Base-by-base conservation (phyloP, 2,329 filamentous ascomycete genomes). In the Monilinia fructigena region DNA sequence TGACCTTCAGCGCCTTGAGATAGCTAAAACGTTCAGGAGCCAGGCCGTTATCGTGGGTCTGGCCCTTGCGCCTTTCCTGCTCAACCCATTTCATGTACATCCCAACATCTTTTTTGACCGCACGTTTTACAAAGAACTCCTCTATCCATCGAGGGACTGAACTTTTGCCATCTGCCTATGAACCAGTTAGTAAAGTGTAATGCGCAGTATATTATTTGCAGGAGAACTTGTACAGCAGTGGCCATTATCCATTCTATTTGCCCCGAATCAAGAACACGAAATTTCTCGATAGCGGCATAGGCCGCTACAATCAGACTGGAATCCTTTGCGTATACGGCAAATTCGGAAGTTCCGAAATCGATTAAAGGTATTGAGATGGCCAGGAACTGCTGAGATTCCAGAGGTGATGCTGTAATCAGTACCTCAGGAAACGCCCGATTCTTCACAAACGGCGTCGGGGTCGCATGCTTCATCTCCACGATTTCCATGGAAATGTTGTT, bases 191-290 rank as follows among this genome's bases (percentile, higher is more conserved):
- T 28, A 50, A 38, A 38, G 11, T 20, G 14, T 50, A 40, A 20
- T 50, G 20, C n/a, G 26, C 58, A 38, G 4, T 20, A 55, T 38
- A 38, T 14, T 26, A 18, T 50, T 20, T 38, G 28, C n/a, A 23
- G 45, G 45, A 50, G 28, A 14, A 26, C 31, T 60, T 45, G 3
- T 60, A 87, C 89, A 14, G 87, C 84, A 12, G 90, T 93, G 11
- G 86, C 89, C 89, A 94, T 93, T 67, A 89, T 80, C 91, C 91
- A 95, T 76, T 89, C 87, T 56, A 91, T 81, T 23, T 78, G 75
- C 0, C 79, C 78, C 5, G 66, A 71, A 7, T 72, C 71, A 28
- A 75, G 50, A 50, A 74, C 55, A 60, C 74, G 63, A 45, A 89
- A 78, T 55, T 85, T 78, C 79, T 93, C 90, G 1, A 92, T 80